phyloP scores from a whole-genome alignment of 1,284 basidiomycete species.

The Marasmius tenuissimus region DNA sequence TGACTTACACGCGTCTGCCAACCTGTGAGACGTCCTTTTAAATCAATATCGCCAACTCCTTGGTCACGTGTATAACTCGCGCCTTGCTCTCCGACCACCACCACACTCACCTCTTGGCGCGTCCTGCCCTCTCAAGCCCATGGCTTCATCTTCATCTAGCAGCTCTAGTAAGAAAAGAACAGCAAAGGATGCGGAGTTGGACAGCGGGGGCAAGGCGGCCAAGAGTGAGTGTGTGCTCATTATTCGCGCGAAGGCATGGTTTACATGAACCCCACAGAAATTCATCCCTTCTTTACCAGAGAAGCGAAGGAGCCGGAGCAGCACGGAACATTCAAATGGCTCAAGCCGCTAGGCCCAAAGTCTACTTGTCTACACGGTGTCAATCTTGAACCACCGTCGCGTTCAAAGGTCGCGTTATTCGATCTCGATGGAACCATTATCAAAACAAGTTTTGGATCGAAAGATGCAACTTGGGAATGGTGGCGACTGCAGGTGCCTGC shows the following conservation, averaged over 20 bases:
- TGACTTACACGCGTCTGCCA: neutral
- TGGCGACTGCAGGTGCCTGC: conserved; percentile 69
- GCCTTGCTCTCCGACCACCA: too few relatives aligned
- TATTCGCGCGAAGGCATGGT: too few relatives aligned
- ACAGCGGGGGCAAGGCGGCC: neutral
- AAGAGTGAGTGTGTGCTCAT: too few relatives aligned
- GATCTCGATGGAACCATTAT: conserved; percentile 91
- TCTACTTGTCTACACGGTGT: conserved; percentile 64
- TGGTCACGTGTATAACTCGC: too few relatives aligned
- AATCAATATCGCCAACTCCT: too few relatives aligned
- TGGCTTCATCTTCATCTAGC: too few relatives aligned
- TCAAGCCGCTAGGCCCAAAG: conserved; percentile 52
- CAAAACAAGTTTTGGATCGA: conserved; percentile 49
- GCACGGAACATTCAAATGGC: conserved; percentile 52
- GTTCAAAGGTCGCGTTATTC: conserved; percentile 71
- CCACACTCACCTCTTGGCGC: too few relatives aligned
- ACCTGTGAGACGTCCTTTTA: neutral
- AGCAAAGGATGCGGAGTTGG: neutral
- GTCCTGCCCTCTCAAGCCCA: too few relatives aligned
- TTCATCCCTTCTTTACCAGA: conserved; percentile 39
- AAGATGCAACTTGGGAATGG: conserved; percentile 66
- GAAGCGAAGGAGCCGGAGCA: conserved; percentile 16
- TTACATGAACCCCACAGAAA: conserved; percentile 16
- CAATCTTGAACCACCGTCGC: conserved; percentile 49
- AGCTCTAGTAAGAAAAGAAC: neutral